Evolutionary conservation across 257 asterid species (phyloP).

Genomic region (Knoxia roxburghii): DNA sequence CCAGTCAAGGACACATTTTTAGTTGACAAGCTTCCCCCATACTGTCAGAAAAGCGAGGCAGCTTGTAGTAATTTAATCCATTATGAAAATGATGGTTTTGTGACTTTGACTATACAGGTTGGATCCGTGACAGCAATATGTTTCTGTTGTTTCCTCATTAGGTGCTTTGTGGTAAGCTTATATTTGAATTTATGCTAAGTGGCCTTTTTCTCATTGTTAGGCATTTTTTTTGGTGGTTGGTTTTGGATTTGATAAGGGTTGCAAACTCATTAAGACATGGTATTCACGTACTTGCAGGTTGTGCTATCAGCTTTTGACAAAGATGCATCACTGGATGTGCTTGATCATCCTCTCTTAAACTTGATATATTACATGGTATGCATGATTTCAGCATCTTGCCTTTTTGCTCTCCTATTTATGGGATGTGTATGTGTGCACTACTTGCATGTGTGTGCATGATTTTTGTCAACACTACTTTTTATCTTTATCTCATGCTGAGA

Average conservation of each 20-base stretch:
- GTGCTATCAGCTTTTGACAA: slow-evolving; percentile 69
- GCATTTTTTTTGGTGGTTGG: too few species aligned
- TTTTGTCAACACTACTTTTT: too few species aligned
- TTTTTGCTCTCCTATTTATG: neutral
- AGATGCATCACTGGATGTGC: slow-evolving; percentile 72
- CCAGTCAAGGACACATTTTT: neutral
- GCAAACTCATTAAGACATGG: neutral
- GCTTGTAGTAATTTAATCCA: neutral
- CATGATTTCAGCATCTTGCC: neutral
- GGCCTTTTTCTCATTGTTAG: too few species aligned
- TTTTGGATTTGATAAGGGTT: too few species aligned
- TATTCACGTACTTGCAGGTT: slow-evolving; percentile 42
- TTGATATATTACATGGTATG: slow-evolving; percentile 73
- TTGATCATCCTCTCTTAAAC: slow-evolving; percentile 78
- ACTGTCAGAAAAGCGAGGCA: neutral
- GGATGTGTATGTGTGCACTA: too few species aligned
- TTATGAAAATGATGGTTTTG: neutral
- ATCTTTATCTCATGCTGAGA: too few species aligned
- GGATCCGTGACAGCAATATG: slow-evolving; percentile 95
- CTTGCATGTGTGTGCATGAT: too few species aligned
- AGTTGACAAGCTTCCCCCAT: neutral
- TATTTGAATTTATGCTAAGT: neutral
- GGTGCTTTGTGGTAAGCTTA: slow-evolving; percentile 80
- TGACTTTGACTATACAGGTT: slow-evolving; percentile 45
- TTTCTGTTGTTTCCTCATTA: slow-evolving; percentile 79